Conservation (phyloP, 306 rosid species). For the Carpinus viminea region DNA sequence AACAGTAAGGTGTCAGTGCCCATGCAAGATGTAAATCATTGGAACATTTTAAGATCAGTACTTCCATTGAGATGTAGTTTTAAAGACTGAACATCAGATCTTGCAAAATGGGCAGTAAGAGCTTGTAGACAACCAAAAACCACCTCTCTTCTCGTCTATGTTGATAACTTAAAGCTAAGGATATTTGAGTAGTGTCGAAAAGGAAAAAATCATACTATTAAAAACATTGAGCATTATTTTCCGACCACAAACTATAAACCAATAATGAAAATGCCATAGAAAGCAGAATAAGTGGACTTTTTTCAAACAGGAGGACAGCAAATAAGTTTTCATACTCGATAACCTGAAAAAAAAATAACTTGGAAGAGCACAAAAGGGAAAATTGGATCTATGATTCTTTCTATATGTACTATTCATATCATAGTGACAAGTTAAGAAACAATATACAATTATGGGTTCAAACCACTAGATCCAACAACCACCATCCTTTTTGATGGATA, state of each 20-base stretch:
- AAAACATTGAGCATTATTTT: not conserved
- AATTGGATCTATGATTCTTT: not conserved
- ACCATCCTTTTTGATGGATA: too few relatives aligned
- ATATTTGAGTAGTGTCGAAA: too few relatives aligned
- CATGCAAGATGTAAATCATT: too few relatives aligned
- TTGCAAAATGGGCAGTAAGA: too few relatives aligned
- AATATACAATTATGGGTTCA: not conserved
- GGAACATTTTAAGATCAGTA: too few relatives aligned
- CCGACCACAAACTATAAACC: not conserved
- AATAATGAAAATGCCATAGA: not conserved
- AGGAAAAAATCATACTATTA: not conserved
- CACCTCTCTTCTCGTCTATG: too few relatives aligned
- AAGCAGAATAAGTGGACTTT: not conserved
- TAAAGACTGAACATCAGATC: too few relatives aligned
- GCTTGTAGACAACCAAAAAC: too few relatives aligned
- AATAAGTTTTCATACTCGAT: not conserved
- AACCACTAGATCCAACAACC: not conserved
- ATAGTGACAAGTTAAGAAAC: not conserved
- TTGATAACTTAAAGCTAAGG: too few relatives aligned
- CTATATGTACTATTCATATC: not conserved
- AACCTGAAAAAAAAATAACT: not conserved
- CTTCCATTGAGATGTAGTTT: too few relatives aligned
- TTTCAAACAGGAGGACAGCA: not conserved
- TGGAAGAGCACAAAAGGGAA: not conserved
- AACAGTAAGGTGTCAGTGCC: too few relatives aligned